Evolutionary conservation across 441 rosid species (phyloP), one percentile per base, ranked within the genome.

Genomic region (Gossypium gossypioides): DNA sequence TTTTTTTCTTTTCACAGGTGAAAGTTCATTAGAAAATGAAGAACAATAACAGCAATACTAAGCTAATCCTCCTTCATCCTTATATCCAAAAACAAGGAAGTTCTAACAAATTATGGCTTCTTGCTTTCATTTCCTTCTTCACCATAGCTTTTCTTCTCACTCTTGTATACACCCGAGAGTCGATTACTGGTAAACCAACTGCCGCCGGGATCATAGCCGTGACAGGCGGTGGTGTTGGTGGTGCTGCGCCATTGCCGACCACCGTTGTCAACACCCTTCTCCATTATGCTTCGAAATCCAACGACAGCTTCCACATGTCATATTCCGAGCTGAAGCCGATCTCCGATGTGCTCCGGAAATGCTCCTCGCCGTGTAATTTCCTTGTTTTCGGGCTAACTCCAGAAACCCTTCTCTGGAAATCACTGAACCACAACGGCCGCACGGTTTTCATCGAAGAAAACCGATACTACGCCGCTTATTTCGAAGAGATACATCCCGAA

Each of bases 371-470:
- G 0, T 94, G 97, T 68, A 94, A 91, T 63, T 76, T 94, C 71
- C 87, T 94, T 0, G 90, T 94, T 0, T 94, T 94, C 75, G 98
- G 98, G 3, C 81, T 94, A 2, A 90, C 96, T 0, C 96, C 80
- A 59, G 98, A 94, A 76, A 94, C 98, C 68, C 89, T 91, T 56
- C 87, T 94, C 72, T 91, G 98, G 98, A 89, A 88, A 52, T 84
- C 98, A 0, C 81, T 94, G 2, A 94, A 94, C 77, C 90, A 87
- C 79, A 86, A 91, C 19, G 98, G 98, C 21, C 81, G 93, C 16
- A 91, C 98, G 0, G 88, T 94, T 2, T 91, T 84, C 84, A 84
- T 94, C 71, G 97, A 94, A 0, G 98, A 94, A 80, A 94, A 94
- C 56, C 85, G 98, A 0, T 94, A 94, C 76, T 94, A 94, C 69